These are phyloP conservation scores for Bruguiera sexangula DNA, from an alignment of 345 rosid genomes.

Conservation along the genomic window DNA sequence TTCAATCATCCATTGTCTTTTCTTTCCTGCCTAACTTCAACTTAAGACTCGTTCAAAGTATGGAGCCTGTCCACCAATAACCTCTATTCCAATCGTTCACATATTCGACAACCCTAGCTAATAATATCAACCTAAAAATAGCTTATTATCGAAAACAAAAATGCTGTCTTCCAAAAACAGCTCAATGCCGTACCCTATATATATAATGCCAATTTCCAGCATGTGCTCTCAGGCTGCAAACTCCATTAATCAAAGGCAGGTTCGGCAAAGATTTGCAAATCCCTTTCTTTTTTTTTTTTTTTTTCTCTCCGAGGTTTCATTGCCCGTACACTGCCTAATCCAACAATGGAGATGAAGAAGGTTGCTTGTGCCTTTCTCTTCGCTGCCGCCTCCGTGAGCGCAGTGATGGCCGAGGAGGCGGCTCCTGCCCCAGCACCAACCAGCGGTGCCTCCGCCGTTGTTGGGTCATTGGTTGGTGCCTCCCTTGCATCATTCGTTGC, in stretches of 20 bases:
- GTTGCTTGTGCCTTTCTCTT: conserved; percentile 42
- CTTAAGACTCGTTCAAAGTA: neutral
- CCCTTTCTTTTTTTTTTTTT: neutral
- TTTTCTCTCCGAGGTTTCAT: neutral
- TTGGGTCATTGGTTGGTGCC: conserved; percentile 38
- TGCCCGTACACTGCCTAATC: conserved; percentile 6
- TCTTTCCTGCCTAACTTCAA: neutral
- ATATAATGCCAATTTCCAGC: too few relatives aligned
- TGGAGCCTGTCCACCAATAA: neutral
- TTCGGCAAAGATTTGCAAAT: conserved; percentile 7
- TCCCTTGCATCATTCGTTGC: conserved; percentile 35
- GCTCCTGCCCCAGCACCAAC: conserved; percentile 35
- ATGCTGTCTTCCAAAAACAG: too few relatives aligned
- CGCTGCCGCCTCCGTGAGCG: conserved; percentile 49
- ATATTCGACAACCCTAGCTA: neutral
- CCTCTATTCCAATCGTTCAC: neutral
- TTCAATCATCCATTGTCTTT: neutral
- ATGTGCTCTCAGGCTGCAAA: too few relatives aligned
- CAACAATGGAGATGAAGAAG: conserved; percentile 58
- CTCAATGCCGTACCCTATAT: too few relatives aligned
- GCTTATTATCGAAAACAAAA: too few relatives aligned
- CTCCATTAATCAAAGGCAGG: conserved; percentile 5
- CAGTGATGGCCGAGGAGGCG: conserved; percentile 40
- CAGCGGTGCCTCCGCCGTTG: conserved; percentile 22
- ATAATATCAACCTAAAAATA: too few relatives aligned